Conservation (phyloP, 345 rosid species). For the Heritiera littoralis region DNA sequence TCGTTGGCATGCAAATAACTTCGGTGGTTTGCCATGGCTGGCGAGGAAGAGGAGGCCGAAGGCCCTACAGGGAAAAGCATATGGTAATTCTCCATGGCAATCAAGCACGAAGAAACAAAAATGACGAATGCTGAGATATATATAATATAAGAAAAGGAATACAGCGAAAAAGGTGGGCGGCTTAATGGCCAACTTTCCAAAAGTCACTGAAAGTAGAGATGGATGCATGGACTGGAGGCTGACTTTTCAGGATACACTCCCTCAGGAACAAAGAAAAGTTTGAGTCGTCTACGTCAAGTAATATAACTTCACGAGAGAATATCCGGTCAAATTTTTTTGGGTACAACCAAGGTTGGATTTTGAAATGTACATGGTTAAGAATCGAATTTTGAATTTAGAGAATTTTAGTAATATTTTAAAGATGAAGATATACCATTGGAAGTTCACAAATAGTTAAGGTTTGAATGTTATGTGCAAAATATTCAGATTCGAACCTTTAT, state of each 20-base stretch:
- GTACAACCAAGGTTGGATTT: no score
- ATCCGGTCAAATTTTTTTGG: no score
- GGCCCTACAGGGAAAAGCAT: constrained; percentile 20
- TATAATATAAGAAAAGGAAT: neutral
- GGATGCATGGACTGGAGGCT: constrained; percentile 15
- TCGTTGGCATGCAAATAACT: constrained; percentile 5
- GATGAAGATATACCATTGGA: no score
- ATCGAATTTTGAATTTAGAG: no score
- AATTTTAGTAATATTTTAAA: no score
- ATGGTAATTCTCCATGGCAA: constrained; percentile 27
- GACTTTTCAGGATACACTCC: neutral
- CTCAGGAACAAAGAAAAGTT: neutral
- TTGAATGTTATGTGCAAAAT: no score
- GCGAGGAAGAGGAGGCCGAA: constrained; percentile 25
- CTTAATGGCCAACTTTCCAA: constrained; percentile 25
- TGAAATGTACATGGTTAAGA: no score
- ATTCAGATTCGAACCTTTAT: no score
- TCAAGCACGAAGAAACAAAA: neutral
- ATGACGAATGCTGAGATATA: no score
- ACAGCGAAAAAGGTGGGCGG: constrained; percentile 31
- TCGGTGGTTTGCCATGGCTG: constrained; percentile 11
- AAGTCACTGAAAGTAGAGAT: constrained; percentile 18
- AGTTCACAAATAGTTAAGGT: no score
- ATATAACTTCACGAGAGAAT: neutral
- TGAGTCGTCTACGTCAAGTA: constrained; percentile 10